phyloP scores from a whole-genome alignment of 139 green algal genomes.

The Picochlorum sp. region DNA sequence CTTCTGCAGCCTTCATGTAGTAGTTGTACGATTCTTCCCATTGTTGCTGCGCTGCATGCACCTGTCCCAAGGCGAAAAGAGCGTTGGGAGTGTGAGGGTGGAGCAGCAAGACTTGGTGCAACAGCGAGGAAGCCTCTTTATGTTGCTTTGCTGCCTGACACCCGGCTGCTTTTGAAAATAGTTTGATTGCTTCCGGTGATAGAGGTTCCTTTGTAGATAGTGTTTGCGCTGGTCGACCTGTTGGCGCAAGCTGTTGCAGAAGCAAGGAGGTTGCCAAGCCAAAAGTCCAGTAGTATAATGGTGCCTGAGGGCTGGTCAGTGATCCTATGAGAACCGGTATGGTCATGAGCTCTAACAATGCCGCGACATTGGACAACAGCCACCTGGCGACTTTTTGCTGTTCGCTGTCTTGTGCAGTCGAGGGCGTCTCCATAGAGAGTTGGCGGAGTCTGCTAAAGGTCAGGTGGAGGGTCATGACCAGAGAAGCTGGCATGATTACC shows the following conservation, averaged over 20 bases:
- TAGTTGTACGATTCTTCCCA: conserved; percentile 16
- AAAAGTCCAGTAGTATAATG: conserved; percentile 58
- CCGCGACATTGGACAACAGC: conserved; percentile 15
- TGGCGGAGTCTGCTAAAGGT: conserved; percentile 48
- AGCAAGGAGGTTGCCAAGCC: conserved; percentile 36
- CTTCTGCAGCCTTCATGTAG: conserved; percentile 13
- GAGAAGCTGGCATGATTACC: conserved; percentile 32
- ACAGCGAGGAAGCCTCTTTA: conserved; percentile 1
- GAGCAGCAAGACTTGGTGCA: conserved; percentile 14
- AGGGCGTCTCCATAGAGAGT: conserved; percentile 21
- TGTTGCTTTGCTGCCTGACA: not conserved
- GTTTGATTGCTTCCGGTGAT: not conserved
- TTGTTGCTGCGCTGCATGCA: conserved; percentile 18
- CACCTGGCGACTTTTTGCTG: not conserved
- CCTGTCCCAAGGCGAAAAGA: conserved; percentile 24
- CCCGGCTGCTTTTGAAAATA: conserved; percentile 22
- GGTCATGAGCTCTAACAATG: conserved; percentile 29
- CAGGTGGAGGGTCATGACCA: conserved; percentile 28
- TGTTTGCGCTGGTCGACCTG: not conserved
- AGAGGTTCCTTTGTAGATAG: not conserved
- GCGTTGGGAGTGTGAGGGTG: conserved; percentile 8
- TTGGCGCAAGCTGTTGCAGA: conserved; percentile 2
- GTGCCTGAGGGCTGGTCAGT: conserved; percentile 56
- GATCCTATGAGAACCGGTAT: conserved; percentile 26
- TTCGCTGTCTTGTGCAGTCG: not conserved